Percentiles rank a stretch among this genome's conserved stretches.
Conservation (phyloP, 1,139 yeast genomes). For the Scheffersomyces illinoinensis region DNA sequence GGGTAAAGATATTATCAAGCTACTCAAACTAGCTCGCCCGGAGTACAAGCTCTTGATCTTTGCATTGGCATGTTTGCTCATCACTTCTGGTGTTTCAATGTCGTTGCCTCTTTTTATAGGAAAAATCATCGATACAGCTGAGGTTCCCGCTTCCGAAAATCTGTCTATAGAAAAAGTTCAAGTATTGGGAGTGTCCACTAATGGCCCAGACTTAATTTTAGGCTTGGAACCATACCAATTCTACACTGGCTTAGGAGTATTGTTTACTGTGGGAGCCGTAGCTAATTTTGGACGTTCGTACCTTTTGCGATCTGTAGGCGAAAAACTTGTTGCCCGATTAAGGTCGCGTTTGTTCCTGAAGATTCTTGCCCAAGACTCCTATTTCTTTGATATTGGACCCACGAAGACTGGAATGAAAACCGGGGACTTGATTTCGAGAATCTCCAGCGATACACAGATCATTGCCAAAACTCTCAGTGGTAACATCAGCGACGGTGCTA, state of each 20-base stretch:
- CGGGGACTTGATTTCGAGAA: slow-evolving; percentile 87
- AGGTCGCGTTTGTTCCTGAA: slow-evolving; percentile 75
- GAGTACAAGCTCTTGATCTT: slow-evolving; percentile 31
- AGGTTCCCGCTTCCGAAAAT: slow-evolving; percentile 3
- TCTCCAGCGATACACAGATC: slow-evolving; percentile 87
- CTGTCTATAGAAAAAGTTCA: slow-evolving; percentile 4
- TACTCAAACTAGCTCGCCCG: slow-evolving; percentile 39
- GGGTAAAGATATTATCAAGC: slow-evolving; percentile 23
- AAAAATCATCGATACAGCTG: slow-evolving; percentile 47
- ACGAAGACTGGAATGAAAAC: slow-evolving; percentile 58
- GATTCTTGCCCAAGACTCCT: slow-evolving; percentile 83
- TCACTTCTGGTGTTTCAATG: slow-evolving; percentile 54
- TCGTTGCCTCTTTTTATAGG: slow-evolving; percentile 83
- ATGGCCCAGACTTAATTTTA: slow-evolving; percentile 21
- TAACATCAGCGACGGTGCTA: slow-evolving; percentile 86
- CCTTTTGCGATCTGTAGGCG: slow-evolving; percentile 76
- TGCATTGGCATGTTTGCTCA: slow-evolving; percentile 66
- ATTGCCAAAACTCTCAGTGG: slow-evolving; percentile 87
- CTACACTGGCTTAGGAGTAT: slow-evolving; percentile 37
- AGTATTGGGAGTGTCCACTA: slow-evolving; percentile 38
- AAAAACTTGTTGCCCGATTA: slow-evolving; percentile 79
- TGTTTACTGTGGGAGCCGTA: slow-evolving; percentile 67
- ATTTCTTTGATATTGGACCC: slow-evolving; percentile 83
- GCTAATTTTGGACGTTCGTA: slow-evolving; percentile 83
- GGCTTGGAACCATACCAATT: slow-evolving; percentile 38